Percentiles rank a stretch among this genome's conserved stretches.
phyloP scores from a whole-genome alignment of 23 red algal species.

The Gracilaria vermiculophylla region DNA sequence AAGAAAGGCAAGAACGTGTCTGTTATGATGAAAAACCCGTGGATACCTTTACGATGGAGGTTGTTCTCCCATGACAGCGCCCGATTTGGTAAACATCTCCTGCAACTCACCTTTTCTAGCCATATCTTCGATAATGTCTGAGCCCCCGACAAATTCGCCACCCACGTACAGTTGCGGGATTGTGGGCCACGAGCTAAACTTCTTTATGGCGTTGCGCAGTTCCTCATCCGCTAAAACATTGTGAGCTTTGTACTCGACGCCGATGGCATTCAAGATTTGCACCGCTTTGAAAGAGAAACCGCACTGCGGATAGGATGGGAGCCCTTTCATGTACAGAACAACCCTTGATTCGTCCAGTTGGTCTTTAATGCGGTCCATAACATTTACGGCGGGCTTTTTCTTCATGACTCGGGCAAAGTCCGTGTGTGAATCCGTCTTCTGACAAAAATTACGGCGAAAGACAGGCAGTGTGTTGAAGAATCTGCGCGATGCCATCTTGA shows the following conservation, averaged over 20 bases:
- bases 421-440: slow-evolving; percentile 49
- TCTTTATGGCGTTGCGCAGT: slow-evolving; percentile 86
- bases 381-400: slow-evolving; percentile 1
- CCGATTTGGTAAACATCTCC: slow-evolving; percentile 13
- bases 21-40: background rate
- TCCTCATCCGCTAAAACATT: slow-evolving; percentile 87
- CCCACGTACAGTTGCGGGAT: slow-evolving; percentile 96
- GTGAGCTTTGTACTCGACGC: slow-evolving; percentile 78
- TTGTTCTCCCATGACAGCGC: background rate
- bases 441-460: background rate
- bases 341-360: slow-evolving; percentile 76
- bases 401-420: slow-evolving; percentile 52
- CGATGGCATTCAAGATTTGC: slow-evolving; percentile 78
- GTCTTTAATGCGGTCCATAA: slow-evolving; percentile 32
- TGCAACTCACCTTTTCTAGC: slow-evolving; percentile 35
- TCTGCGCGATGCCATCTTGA: slow-evolving; percentile 7
- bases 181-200: slow-evolving; percentile 89
- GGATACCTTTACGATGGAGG: background rate
- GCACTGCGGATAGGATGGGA: slow-evolving; percentile 86
- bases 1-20: background rate
- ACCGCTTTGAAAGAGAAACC: slow-evolving; percentile 90
- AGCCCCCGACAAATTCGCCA: slow-evolving; percentile 93
- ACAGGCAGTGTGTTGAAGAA: background rate
- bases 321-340: slow-evolving; percentile 98
- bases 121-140: slow-evolving; percentile 89